Evolutionary conservation across 2,329 filamentous ascomycete genomes (phyloP), one percentile per base, ranked within the genome.

Genomic region (Xylariaceae sp.): DNA sequence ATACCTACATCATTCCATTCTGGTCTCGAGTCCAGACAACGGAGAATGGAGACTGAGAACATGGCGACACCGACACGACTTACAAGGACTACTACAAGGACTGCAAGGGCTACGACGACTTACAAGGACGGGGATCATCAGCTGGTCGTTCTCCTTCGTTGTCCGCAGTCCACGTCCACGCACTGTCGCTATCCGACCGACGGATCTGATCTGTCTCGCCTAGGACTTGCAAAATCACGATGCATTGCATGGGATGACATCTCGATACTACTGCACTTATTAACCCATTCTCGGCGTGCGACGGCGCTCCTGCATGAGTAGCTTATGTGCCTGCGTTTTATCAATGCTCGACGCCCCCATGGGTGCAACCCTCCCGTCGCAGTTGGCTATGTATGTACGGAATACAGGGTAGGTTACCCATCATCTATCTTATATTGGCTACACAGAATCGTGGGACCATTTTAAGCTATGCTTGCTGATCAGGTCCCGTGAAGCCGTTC

Each of bases 241-340:
- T 51, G 49, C 49, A n/a, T 51, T 51, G 49, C 49, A 51, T 51
- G 47, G 15, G 47, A 49, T 49, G 17, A 18, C 45, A 48, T 48
- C n/a, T 18, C 45, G 7, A 18, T 48, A 18, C 17, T 48, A 49
- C 45, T 17, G 13, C 13, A 42, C 37, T 13, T 42, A 10, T 10
- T 13, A 42, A 42, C 13, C 9, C 9, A 8, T n/a, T 18, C 45
- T 48, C 45, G 45, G 45, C 45, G 45, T 48, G 45, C 47, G 47
- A 49, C 17, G 9, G 9, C 47, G 9, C 8, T 18, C 18, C 42
- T 45, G 47, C 47, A 49, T 49, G 5, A 48, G 18, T 48, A 48
- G 8, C 23, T 30, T 30, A 30, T 30, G 23, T 30, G 23, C 23
- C 23, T 30, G 23, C 23, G 23, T 30, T 30, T 42, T 9, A 42